Conservation (phyloP, 148 eudicot species). For the Agrostemma githago region DNA sequence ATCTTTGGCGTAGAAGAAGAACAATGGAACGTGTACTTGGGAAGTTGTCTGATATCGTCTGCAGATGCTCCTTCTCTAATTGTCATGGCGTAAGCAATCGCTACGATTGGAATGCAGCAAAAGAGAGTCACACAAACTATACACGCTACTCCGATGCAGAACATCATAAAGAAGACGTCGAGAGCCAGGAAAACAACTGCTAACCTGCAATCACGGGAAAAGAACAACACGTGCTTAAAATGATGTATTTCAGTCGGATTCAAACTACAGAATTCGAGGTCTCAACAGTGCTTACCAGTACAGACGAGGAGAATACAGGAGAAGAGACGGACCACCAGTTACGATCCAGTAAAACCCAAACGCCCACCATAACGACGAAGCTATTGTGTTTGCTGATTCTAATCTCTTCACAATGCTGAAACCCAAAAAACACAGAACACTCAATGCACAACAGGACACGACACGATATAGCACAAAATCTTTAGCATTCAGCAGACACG, state of each 20-base stretch:
- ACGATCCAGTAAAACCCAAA: constrained; percentile 60
- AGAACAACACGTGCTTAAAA: no score
- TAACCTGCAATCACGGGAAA: constrained; percentile 39
- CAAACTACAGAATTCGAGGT: no score
- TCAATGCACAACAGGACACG: neutral
- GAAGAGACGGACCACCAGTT: constrained; percentile 55
- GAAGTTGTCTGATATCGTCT: constrained; percentile 60
- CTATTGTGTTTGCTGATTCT: constrained; percentile 33
- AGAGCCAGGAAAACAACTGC: constrained; percentile 64
- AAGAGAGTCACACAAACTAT: constrained; percentile 50
- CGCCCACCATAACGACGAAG: constrained; percentile 67
- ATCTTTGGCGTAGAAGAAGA: constrained; percentile 22
- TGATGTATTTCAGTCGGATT: no score
- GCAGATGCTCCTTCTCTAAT: constrained; percentile 69
- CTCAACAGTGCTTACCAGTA: constrained; percentile 41
- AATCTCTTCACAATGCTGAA: constrained; percentile 36
- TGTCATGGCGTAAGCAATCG: constrained; percentile 62
- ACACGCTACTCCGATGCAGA: constrained; percentile 53
- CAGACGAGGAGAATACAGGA: constrained; percentile 54
- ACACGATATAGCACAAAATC: neutral
- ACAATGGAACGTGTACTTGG: constrained; percentile 43
- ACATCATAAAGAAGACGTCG: constrained; percentile 57
- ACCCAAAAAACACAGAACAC: neutral
- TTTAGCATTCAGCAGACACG: neutral
- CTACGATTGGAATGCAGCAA: constrained; percentile 55